Evolutionary conservation across 2,329 filamentous ascomycete species (phyloP).

Genomic region (Alternaria arborescens): DNA sequence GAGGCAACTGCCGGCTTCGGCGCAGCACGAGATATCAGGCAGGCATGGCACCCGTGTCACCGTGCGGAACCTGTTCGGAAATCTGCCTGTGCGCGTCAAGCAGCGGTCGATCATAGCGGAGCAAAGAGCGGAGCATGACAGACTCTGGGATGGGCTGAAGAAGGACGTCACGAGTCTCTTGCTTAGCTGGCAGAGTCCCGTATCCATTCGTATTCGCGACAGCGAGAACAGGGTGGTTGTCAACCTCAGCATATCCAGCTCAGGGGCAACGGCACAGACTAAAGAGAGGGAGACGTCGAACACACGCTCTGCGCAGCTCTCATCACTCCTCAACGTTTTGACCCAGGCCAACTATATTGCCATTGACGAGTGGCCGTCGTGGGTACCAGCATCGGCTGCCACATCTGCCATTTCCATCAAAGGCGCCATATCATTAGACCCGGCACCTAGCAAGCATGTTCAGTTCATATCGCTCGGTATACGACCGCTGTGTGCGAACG

Average conservation of each 20-base stretch:
- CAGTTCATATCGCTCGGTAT: constrained; percentile 87
- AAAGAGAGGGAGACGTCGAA: constrained; percentile 2
- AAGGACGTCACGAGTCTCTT: constrained; percentile 69
- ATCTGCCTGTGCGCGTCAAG: constrained; percentile 89
- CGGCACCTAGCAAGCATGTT: constrained; percentile 73
- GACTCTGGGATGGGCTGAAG: constrained; percentile 72
- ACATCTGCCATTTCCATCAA: constrained; percentile 68
- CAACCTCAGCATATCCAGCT: constrained; percentile 33
- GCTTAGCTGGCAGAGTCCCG: constrained; percentile 70
- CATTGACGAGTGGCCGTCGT: constrained; percentile 62
- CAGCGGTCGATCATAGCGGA: constrained; percentile 68
- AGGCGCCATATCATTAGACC: constrained; percentile 75
- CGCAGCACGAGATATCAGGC: constrained; percentile 64
- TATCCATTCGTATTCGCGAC: constrained; percentile 69
- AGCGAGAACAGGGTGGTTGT: constrained; percentile 51
- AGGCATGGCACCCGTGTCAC: constrained; percentile 77
- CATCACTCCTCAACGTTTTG: constrained; percentile 58
- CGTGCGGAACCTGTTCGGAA: constrained; percentile 85
- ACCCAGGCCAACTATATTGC: constrained; percentile 71
- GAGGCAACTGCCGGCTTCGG: constrained; percentile 68
- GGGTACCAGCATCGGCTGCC: constrained; percentile 76
- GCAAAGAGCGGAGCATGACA: constrained; percentile 62
- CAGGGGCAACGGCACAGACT: not conserved
- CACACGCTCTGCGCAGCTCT: constrained; percentile 29
- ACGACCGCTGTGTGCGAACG: constrained; percentile 66